Evolutionary conservation across 2,329 filamentous ascomycete genomes (phyloP).

Genomic region (Microdochium nivale): DNA sequence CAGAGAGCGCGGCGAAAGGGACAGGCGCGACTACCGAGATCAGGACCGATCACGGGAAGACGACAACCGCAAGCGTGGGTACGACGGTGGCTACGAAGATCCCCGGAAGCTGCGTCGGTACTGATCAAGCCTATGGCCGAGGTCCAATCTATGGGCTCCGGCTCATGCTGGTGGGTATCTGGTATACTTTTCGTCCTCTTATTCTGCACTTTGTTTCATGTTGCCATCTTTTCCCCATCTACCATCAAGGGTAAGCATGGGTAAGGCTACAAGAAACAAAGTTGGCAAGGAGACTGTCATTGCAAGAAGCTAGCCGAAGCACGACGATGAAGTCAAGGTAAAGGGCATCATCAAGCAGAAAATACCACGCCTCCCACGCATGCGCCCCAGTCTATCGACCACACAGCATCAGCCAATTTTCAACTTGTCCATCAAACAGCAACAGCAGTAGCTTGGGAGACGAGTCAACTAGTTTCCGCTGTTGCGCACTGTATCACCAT

Average conservation of each 20-base stretch:
- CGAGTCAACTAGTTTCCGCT: too few relatives aligned
- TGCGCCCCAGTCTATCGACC: too few relatives aligned
- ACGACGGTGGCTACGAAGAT: conserved; percentile 78
- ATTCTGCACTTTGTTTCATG: not conserved
- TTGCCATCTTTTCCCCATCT: not conserved
- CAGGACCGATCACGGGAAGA: conserved; percentile 47
- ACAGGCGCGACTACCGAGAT: conserved; percentile 36
- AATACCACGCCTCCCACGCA: too few relatives aligned
- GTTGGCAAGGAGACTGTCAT: not conserved
- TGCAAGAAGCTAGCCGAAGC: not conserved
- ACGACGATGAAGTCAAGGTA: not conserved
- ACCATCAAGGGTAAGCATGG: not conserved
- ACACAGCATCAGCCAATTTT: too few relatives aligned
- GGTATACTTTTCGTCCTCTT: conserved; percentile 1
- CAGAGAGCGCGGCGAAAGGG: conserved; percentile 52
- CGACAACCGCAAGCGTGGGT: conserved; percentile 57
- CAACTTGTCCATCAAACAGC: too few relatives aligned
- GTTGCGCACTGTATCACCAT: too few relatives aligned
- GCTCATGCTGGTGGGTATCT: not conserved
- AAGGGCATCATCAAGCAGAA: not conserved
- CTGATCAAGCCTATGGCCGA: conserved; percentile 9
- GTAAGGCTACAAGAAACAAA: not conserved
- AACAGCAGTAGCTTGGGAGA: too few relatives aligned
- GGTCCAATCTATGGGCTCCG: not conserved
- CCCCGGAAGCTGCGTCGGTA: conserved; percentile 58